phyloP scores from a whole-genome alignment of 139 green algal genomes.

The Dunaliella primolecta region DNA sequence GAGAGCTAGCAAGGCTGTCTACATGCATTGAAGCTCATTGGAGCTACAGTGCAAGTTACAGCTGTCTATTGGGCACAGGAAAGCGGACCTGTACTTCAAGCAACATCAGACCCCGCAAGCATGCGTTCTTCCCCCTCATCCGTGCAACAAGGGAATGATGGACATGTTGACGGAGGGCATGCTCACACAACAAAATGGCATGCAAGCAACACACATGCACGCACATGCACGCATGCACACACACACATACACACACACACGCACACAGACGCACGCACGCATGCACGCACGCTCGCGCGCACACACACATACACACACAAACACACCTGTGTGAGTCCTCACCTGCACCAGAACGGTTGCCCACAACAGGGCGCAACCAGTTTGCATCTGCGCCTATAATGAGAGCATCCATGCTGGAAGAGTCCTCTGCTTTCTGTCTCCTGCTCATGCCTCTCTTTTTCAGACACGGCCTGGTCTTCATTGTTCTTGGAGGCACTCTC shows the following conservation, averaged over 20 bases:
- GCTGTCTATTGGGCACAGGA: neutral
- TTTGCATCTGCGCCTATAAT: conserved; percentile 77
- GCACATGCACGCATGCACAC: neutral
- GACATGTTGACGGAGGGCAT: no score
- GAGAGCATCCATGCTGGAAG: conserved; percentile 59
- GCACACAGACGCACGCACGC: neutral
- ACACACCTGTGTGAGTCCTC: neutral
- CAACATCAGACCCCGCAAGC: neutral
- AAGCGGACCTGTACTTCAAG: neutral
- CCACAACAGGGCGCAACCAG: conserved; percentile 85
- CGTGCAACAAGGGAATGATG: neutral
- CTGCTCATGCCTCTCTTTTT: neutral
- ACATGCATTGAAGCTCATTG: no score
- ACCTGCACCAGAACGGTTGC: conserved; percentile 69
- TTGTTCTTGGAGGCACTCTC: neutral
- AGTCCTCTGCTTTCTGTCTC: neutral
- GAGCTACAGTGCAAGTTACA: neutral
- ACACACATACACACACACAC: neutral
- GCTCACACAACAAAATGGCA: neutral
- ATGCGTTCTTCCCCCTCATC: neutral
- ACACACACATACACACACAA: neutral
- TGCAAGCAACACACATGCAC: neutral
- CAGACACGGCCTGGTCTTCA: neutral
- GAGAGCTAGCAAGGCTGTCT: no score
- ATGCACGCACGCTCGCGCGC: neutral